Conservation (phyloP, 768 basidiomycete genomes). For the Pseudohyphozyma bogoriensis region DNA sequence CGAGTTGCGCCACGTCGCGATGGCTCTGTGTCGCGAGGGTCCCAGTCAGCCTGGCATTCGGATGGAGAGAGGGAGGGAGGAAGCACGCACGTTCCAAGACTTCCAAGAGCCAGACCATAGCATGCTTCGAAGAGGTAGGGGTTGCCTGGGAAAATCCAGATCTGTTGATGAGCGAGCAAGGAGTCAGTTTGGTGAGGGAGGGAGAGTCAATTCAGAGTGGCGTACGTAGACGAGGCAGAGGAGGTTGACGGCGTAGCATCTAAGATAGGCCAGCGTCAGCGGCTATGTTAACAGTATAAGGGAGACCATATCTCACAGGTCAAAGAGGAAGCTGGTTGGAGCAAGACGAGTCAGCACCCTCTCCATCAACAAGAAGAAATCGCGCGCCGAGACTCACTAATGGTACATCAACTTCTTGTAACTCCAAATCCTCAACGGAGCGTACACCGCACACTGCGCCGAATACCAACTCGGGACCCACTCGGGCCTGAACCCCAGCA, state of each 20-base stretch:
- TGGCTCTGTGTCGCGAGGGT: slow-evolving; percentile 52
- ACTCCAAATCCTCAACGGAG: slow-evolving; percentile 68
- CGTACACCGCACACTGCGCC: slow-evolving; percentile 60
- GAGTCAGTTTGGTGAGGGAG: background rate
- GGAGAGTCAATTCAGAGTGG: too few relatives aligned
- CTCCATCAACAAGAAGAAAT: background rate
- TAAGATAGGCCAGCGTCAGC: slow-evolving; percentile 36
- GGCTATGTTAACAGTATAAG: too few relatives aligned
- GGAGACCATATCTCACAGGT: slow-evolving; percentile 28
- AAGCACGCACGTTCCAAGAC: slow-evolving; percentile 22
- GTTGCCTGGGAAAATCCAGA: slow-evolving; percentile 78
- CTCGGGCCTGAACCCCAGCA: slow-evolving; percentile 82
- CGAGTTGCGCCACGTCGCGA: slow-evolving; percentile 97
- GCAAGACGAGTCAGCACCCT: background rate
- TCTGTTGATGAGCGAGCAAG: slow-evolving; percentile 18
- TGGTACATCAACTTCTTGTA: slow-evolving; percentile 93
- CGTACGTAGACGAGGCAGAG: slow-evolving; percentile 67
- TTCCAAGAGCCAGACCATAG: slow-evolving; percentile 78
- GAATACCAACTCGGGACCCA: slow-evolving; percentile 79
- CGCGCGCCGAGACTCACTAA: slow-evolving; percentile 62
- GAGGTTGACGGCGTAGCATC: slow-evolving; percentile 82
- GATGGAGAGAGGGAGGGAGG: background rate
- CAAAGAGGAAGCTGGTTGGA: slow-evolving; percentile 23
- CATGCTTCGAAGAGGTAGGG: slow-evolving; percentile 76
- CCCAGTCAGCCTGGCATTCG: background rate